phyloP scores from a whole-genome alignment of 192 early-diverging fungal species.

The Coemansia sp. region DNA sequence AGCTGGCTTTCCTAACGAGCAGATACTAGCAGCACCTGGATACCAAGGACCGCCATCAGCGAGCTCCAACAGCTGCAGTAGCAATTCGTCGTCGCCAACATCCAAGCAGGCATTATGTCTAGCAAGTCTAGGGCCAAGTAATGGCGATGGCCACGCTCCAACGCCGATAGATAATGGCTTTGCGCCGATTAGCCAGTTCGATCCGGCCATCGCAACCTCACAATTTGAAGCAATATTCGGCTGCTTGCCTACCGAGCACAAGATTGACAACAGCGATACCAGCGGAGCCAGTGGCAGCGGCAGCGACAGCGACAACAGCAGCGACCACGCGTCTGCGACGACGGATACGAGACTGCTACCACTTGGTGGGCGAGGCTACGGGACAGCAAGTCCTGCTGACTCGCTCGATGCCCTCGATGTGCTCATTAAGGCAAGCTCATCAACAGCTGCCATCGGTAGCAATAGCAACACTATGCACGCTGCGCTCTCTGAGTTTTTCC shows the following conservation, averaged over 20 bases:
- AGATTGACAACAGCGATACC: constrained; percentile 1
- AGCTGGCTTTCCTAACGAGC: not conserved
- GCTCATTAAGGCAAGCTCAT: not conserved
- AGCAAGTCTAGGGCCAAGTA: not conserved
- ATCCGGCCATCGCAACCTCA: constrained; percentile 10
- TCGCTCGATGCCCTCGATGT: not conserved
- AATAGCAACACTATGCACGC: not conserved
- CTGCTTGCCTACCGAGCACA: not conserved
- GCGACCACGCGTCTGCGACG: constrained; percentile 6
- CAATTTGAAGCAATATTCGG: constrained; percentile 23
- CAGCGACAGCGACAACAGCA: constrained; percentile 22
- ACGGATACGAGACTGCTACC: constrained; percentile 3
- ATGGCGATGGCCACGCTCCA: not conserved
- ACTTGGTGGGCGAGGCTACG: not conserved
- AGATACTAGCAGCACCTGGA: not conserved
- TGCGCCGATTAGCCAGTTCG: not conserved
- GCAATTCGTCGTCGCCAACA: constrained; percentile 6
- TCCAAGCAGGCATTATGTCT: constrained; percentile 1
- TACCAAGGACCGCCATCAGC: not conserved
- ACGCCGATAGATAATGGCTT: not conserved
- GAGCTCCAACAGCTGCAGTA: not conserved
- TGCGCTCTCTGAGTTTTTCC: constrained; percentile 8
- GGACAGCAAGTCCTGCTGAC: not conserved
- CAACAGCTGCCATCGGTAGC: not conserved
- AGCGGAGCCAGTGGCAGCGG: constrained; percentile 11